Evolutionary conservation across 208 protist genomes (phyloP).

Genomic region (Phytomonas sp.): DNA sequence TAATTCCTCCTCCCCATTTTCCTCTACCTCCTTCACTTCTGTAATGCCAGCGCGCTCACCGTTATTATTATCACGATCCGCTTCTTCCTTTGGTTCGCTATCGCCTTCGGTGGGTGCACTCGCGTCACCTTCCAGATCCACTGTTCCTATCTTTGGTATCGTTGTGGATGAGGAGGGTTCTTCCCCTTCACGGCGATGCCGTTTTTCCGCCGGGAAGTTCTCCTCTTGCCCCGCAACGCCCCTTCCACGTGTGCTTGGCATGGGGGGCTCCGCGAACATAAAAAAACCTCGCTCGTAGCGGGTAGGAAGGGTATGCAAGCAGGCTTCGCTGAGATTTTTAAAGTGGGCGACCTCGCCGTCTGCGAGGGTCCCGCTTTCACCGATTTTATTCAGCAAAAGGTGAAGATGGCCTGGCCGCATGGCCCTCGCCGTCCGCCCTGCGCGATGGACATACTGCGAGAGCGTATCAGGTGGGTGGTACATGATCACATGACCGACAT

Average conservation of each 20-base stretch:
- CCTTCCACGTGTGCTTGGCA: not conserved
- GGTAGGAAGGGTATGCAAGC: slow-evolving; percentile 53
- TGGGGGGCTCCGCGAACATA: slow-evolving; percentile 43
- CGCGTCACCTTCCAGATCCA: too few relatives aligned
- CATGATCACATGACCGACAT: slow-evolving; percentile 85
- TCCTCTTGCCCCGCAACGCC: too few relatives aligned
- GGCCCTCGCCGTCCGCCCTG: slow-evolving; percentile 94
- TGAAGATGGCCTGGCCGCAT: slow-evolving; percentile 74
- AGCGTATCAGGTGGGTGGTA: slow-evolving; percentile 79
- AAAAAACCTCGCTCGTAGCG: slow-evolving; percentile 81
- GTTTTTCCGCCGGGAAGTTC: too few relatives aligned
- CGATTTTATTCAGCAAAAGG: slow-evolving; percentile 67
- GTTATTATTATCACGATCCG: too few relatives aligned
- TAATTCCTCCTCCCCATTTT: not conserved
- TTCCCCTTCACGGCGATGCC: too few relatives aligned
- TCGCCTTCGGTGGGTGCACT: too few relatives aligned
- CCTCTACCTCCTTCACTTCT: slow-evolving; percentile 3
- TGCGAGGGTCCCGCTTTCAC: slow-evolving; percentile 39
- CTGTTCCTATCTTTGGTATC: slow-evolving; percentile 5
- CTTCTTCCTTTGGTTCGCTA: too few relatives aligned
- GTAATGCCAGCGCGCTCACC: not conserved
- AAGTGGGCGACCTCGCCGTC: slow-evolving; percentile 76
- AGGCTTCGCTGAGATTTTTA: slow-evolving; percentile 33
- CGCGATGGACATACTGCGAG: slow-evolving; percentile 95
- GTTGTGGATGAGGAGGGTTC: not conserved